Conservation (phyloP, 2,329 filamentous ascomycete genomes). For the Xylaria multiplex region DNA sequence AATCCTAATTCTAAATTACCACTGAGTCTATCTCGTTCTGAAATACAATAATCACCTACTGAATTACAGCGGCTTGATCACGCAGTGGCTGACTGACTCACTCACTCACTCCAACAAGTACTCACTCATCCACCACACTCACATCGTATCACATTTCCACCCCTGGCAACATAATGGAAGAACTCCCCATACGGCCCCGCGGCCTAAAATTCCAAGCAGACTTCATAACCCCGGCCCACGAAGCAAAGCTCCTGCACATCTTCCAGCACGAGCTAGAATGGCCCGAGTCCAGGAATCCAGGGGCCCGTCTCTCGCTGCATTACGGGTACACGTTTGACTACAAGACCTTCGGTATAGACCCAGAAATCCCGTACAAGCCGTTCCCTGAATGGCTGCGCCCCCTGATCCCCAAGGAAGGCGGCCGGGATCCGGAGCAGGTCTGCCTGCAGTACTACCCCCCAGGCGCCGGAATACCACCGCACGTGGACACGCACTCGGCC, state of each 20-base stretch:
- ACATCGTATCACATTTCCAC: background rate
- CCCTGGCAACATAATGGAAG: slow-evolving; percentile 32
- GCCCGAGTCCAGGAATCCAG: slow-evolving; percentile 55
- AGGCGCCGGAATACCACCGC: slow-evolving; percentile 68
- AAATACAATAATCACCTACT: background rate
- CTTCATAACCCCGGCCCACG: slow-evolving; percentile 59
- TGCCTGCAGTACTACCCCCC: slow-evolving; percentile 69
- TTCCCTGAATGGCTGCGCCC: slow-evolving; percentile 63
- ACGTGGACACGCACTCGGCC: slow-evolving; percentile 66
- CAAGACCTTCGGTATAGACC: slow-evolving; percentile 66
- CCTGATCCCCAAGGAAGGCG: slow-evolving; percentile 54
- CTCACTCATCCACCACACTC: background rate
- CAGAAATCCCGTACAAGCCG: slow-evolving; percentile 58
- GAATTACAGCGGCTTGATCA: background rate
- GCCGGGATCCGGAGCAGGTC: slow-evolving; percentile 63
- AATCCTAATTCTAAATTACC: no score
- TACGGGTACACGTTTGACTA: slow-evolving; percentile 69
- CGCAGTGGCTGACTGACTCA: background rate
- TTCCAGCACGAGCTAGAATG: slow-evolving; percentile 59
- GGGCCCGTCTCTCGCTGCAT: slow-evolving; percentile 59
- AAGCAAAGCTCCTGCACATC: slow-evolving; percentile 55
- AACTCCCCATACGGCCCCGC: slow-evolving; percentile 45
- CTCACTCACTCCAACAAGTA: background rate
- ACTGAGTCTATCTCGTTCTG: no score
- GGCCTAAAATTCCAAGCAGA: slow-evolving; percentile 58